phyloP scores from a whole-genome alignment of 805 yeast species.

The Zygotorulaspora florentina region DNA sequence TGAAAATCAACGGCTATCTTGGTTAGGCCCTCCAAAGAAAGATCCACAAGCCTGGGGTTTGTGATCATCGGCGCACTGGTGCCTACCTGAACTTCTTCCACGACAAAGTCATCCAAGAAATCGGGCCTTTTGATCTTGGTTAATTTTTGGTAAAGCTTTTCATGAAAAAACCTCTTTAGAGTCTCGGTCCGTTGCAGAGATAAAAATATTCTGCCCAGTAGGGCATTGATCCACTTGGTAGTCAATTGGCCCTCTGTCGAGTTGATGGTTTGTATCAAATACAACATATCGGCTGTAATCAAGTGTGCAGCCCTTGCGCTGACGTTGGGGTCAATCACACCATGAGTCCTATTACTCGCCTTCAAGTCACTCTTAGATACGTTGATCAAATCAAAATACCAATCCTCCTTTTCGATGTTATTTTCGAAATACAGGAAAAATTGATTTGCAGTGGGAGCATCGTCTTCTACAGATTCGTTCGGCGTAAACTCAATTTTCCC shows the following conservation, averaged over 20 bases:
- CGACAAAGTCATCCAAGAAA: constrained; percentile 76
- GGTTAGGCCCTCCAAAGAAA: constrained; percentile 77
- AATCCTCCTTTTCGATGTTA: constrained; percentile 83
- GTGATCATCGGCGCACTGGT: constrained; percentile 75
- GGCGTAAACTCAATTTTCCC: constrained; percentile 8
- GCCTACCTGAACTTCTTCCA: constrained; percentile 71
- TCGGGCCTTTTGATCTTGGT: constrained; percentile 82
- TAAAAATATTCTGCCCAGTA: constrained; percentile 77
- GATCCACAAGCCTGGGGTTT: constrained; percentile 59
- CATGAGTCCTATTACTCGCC: constrained; percentile 15
- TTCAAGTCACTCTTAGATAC: constrained; percentile 52
- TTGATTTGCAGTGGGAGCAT: constrained; percentile 22
- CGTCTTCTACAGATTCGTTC: constrained; percentile 15
- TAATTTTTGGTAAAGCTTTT: constrained; percentile 64
- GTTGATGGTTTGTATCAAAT: constrained; percentile 69
- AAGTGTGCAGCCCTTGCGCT: constrained; percentile 73
- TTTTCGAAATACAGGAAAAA: constrained; percentile 71
- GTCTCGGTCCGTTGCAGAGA: constrained; percentile 68
- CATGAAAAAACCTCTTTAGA: constrained; percentile 53
- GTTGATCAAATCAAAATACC: constrained; percentile 81
- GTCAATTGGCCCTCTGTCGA: constrained; percentile 80
- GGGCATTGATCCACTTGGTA: constrained; percentile 87
- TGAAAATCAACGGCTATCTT: constrained; percentile 55
- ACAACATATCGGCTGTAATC: constrained; percentile 65
- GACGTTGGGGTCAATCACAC: constrained; percentile 47